Evolutionary conservation across 2,329 filamentous ascomycete genomes (phyloP).

Genomic region (Cercospora berteroae): DNA sequence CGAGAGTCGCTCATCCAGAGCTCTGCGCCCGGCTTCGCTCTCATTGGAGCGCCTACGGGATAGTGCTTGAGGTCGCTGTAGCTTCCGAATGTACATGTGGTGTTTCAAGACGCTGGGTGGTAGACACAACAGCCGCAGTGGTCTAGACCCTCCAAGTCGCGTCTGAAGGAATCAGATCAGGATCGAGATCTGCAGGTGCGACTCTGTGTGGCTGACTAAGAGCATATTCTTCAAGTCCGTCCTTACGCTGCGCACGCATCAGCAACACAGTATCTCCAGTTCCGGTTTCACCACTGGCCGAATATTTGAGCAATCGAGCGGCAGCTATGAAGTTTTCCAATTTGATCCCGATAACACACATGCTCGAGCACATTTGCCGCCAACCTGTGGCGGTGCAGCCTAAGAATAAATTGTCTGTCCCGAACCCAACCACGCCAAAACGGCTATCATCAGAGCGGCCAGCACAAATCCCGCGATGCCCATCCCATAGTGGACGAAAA

Average conservation of each 20-base stretch:
- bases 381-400: neutral
- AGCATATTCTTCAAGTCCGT: too few relatives aligned
- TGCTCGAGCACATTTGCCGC: neutral
- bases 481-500: neutral
- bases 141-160: too few relatives aligned
- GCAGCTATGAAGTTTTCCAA: neutral
- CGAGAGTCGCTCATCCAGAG: neutral
- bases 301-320: neutral
- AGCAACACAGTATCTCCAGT: too few relatives aligned
- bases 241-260: too few relatives aligned
- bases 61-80: neutral
- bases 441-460: neutral
- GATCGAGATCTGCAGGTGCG: too few relatives aligned
- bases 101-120: neutral
- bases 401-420: neutral
- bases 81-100: neutral
- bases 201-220: too few relatives aligned
- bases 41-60: neutral
- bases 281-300: too few relatives aligned
- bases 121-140: too few relatives aligned
- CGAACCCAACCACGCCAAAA: neutral
- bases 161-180: too few relatives aligned
- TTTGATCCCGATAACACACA: neutral
- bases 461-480: neutral
- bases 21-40: neutral